Evolutionary conservation across 441 rosid species (phyloP).

Genomic region (Adansonia gregorii): DNA sequence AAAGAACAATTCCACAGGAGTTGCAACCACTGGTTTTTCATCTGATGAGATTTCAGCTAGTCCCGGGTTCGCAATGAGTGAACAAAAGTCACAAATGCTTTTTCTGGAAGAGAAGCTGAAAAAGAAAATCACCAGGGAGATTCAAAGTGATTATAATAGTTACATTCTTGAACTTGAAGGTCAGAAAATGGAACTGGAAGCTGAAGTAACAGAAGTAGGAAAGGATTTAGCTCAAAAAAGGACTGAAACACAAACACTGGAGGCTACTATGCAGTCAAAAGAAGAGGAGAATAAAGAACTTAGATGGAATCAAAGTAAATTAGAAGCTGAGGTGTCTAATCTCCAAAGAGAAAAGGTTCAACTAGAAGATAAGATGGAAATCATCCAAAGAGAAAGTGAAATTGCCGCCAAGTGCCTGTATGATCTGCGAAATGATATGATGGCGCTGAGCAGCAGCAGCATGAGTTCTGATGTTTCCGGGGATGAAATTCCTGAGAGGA

Average conservation of each 20-base stretch:
- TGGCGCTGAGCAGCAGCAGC: conserved; percentile 37
- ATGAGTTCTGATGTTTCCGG: conserved; percentile 50
- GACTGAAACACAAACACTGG: conserved; percentile 39
- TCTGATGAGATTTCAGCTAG: conserved; percentile 29
- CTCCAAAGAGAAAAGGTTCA: conserved; percentile 46
- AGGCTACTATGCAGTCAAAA: conserved; percentile 43
- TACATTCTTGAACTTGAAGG: conserved; percentile 41
- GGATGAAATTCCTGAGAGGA: conserved; percentile 43
- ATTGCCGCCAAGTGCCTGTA: conserved; percentile 45
- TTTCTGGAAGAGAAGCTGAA: conserved; percentile 40
- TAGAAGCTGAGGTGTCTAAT: conserved; percentile 40
- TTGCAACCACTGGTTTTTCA: conserved; percentile 18
- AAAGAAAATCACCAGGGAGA: conserved; percentile 39
- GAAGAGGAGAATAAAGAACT: conserved; percentile 48
- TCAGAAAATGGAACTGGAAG: conserved; percentile 39
- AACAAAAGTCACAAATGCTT: conserved; percentile 32
- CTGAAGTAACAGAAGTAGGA: conserved; percentile 35
- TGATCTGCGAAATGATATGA: conserved; percentile 45
- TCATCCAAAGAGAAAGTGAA: conserved; percentile 40
- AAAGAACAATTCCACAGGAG: conserved; percentile 31
- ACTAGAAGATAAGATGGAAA: conserved; percentile 46
- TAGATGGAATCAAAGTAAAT: conserved; percentile 30
- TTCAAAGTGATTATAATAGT: conserved; percentile 34
- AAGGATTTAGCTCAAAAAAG: conserved; percentile 35
- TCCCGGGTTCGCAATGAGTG: conserved; percentile 29